These are phyloP conservation scores for Peronospora tabacina DNA, from an alignment of 352 stramenopile genomes.

Conservation along the genomic window DNA sequence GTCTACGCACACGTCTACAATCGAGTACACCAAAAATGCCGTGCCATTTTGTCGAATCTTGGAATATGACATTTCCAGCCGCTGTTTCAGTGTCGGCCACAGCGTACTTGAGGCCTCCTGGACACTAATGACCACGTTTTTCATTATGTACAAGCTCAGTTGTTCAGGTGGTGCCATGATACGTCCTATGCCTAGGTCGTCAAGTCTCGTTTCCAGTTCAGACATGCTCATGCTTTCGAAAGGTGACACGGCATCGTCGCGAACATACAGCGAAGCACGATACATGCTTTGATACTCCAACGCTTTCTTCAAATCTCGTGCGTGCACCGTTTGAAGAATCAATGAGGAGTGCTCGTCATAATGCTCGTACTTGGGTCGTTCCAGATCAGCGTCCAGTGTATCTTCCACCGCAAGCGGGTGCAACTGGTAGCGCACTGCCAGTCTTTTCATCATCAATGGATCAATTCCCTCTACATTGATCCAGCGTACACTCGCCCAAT, in stretches of 20 bases:
- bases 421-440: conserved; percentile 78
- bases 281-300: conserved; percentile 70
- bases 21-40: conserved; percentile 66
- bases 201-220: conserved; percentile 51
- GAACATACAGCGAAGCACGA: conserved; percentile 55
- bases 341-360: conserved; percentile 82
- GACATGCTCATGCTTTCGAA: conserved; percentile 62
- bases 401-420: conserved; percentile 83
- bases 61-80: conserved; percentile 71
- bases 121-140: conserved; percentile 67
- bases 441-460: conserved; percentile 48
- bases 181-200: conserved; percentile 44
- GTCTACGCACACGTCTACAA: conserved; percentile 78
- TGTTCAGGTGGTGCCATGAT: conserved; percentile 75
- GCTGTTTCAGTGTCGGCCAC: conserved; percentile 53
- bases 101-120: conserved; percentile 45
- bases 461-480: conserved; percentile 72
- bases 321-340: conserved; percentile 60
- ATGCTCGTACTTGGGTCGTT: conserved; percentile 79
- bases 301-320: conserved; percentile 42
- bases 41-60: conserved; percentile 73
- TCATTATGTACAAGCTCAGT: conserved; percentile 66
- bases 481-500: conserved; percentile 73
- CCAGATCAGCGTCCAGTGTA: conserved; percentile 63
- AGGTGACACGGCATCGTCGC: conserved; percentile 35